Percentiles rank a stretch among this genome's conserved stretches.
These are phyloP conservation scores for Astragalus membranaceus DNA, from an alignment of 306 rosid species.

Conservation along the genomic window DNA sequence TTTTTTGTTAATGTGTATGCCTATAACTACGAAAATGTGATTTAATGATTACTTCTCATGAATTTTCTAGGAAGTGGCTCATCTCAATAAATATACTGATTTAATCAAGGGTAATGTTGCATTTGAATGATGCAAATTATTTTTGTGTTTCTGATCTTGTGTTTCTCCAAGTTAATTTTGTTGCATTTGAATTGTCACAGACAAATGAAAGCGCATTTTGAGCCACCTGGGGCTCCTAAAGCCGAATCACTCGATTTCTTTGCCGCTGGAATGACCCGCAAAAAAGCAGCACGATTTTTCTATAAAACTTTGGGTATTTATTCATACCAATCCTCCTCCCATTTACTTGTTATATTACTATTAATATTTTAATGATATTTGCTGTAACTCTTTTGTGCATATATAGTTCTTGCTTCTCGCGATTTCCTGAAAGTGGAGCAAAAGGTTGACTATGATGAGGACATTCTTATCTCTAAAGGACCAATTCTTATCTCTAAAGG, in stretches of 20 bases:
- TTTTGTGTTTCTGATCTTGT: too few species aligned
- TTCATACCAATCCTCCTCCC: background rate
- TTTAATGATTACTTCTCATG: background rate
- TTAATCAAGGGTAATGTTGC: too few species aligned
- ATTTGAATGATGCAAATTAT: too few species aligned
- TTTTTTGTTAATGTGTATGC: background rate
- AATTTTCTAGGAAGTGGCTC: constrained; percentile 45
- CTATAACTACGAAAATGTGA: constrained; percentile 4
- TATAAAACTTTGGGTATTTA: constrained; percentile 71
- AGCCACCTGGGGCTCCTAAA: constrained; percentile 57
- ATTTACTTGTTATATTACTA: background rate
- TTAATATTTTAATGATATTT: background rate
- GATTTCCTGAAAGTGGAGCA: constrained; percentile 54
- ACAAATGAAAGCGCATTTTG: constrained; percentile 71
- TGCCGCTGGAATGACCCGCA: constrained; percentile 57
- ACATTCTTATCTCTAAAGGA: too few species aligned
- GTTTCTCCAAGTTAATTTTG: too few species aligned
- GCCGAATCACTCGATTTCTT: constrained; percentile 59
- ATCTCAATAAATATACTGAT: too few species aligned
- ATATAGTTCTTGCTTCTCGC: constrained; percentile 65
- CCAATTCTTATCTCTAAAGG: constrained; percentile 68
- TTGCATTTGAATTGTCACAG: constrained; percentile 30
- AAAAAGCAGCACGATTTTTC: constrained; percentile 65
- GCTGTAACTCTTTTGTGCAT: background rate
- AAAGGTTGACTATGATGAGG: constrained; percentile 42